Evolutionary conservation across 2,329 filamentous ascomycete genomes (phyloP), one percentile per base, ranked within the genome.

Genomic region (Diaporthe caulivora): DNA sequence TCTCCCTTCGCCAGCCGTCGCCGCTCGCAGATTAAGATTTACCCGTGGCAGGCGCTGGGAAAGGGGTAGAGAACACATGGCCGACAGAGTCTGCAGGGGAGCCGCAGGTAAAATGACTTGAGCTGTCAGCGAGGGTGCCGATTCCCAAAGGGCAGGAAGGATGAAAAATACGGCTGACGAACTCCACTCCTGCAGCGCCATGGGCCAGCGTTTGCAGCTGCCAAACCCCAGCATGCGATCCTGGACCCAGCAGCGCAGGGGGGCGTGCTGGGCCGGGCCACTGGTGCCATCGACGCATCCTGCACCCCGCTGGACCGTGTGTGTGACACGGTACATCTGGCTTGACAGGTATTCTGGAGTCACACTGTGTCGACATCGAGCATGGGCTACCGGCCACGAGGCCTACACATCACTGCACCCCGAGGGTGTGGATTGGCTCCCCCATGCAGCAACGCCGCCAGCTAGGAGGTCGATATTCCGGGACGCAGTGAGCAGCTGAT

Each of bases 261-360:
- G 62, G 62, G 34, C 47, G 47, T 47, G 47, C 62, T 53, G 62
- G 62, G 62, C 62, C 62, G 62, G 62, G 62, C 62, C 62, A 67
- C 47, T 67, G 62, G 47, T 67, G 47, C 62, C 31, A 67, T 67
- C 44, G 62, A 67, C 44, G 47, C 47, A 67, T 67, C 62, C 62
- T 67, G 62, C 68, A 71, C 69, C 69, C 69, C 69, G 42, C 69
- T 40, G 31, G 42, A 71, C 69, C 58, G 69, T 71, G 69, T 62
- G 42, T 17, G 13, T 31, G 34, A 31, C 55, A 71, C 47, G 57
- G 69, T 71, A 71, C 57, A 42, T 53, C 11, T 26, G 47, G 11
- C 34, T 31, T 42, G 37, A 42, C 44, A 31, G 44, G 58, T 51
- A 62, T 37, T 37, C 15, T 31, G 40, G 21, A 71, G 47, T 60